Evolutionary conservation across 805 yeast genomes (phyloP).

Genomic region (Saccharomyces jurei): DNA sequence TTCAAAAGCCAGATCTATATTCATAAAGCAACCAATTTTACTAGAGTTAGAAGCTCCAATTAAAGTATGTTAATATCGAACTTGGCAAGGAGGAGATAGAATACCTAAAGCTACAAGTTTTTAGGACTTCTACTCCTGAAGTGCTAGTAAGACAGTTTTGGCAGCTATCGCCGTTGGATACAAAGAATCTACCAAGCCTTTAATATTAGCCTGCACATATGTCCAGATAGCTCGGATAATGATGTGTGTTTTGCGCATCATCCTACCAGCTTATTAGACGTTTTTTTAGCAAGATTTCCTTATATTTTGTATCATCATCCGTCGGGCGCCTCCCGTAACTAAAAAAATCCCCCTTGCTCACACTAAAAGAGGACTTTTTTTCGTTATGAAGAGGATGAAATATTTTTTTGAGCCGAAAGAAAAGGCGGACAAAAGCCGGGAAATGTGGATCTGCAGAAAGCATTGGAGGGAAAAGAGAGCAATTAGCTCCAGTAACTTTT

Average conservation of each 20-base stretch:
- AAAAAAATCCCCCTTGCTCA: not conserved
- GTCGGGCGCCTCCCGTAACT: not conserved
- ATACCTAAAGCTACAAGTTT: not conserved
- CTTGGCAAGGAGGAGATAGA: not conserved
- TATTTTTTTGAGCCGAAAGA: not conserved
- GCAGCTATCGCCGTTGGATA: not conserved
- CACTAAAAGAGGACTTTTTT: not conserved
- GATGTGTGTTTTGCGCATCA: not conserved
- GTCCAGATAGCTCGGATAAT: not conserved
- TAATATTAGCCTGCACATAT: not conserved
- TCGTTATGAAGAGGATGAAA: not conserved
- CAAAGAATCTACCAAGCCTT: not conserved
- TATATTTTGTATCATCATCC: not conserved
- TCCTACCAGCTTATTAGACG: not conserved
- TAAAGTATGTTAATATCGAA: constrained; percentile 47
- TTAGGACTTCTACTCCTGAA: not conserved
- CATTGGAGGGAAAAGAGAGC: not conserved
- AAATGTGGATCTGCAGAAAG: not conserved
- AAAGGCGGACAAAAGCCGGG: not conserved
- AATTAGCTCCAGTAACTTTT: not conserved
- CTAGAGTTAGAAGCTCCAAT: constrained; percentile 96
- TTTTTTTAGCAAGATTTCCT: not conserved
- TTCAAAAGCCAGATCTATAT: constrained; percentile 95
- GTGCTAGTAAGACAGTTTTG: not conserved
- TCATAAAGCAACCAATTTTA: constrained; percentile 93